Evolutionary conservation across 345 rosid genomes (phyloP).

Genomic region (Aquilaria yunnanensis): DNA sequence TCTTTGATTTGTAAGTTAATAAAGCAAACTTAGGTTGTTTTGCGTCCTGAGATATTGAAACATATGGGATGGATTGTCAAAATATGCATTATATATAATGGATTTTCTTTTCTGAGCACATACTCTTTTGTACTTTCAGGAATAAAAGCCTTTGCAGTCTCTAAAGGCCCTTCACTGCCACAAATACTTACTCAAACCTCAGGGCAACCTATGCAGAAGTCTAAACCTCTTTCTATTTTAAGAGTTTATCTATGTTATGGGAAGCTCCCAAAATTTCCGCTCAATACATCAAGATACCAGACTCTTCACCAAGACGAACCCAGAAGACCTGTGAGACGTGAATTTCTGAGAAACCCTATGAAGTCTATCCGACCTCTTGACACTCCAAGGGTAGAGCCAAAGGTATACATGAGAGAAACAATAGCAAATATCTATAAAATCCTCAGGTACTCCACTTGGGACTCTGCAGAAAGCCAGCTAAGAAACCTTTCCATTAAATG

Average conservation of each 20-base stretch:
- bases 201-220: neutral
- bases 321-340: slow-evolving; percentile 14
- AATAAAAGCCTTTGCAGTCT: too few species aligned
- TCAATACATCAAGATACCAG: slow-evolving; percentile 24
- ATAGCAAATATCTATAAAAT: slow-evolving; percentile 50
- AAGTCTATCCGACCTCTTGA: slow-evolving; percentile 18
- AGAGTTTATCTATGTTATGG: slow-evolving; percentile 8
- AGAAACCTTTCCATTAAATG: slow-evolving; percentile 40
- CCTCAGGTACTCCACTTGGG: slow-evolving; percentile 78
- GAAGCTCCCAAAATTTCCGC: slow-evolving; percentile 12
- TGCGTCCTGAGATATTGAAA: too few species aligned
- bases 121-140: too few species aligned
- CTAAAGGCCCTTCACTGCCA: too few species aligned
- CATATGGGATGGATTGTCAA: too few species aligned
- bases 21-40: too few species aligned
- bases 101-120: too few species aligned
- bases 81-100: too few species aligned
- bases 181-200: neutral
- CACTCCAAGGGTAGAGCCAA: slow-evolving; percentile 19
- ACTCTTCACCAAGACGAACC: slow-evolving; percentile 34
- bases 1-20: too few species aligned
- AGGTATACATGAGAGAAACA: slow-evolving; percentile 42
- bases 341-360: slow-evolving; percentile 5
- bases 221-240: slow-evolving; percentile 14
- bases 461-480: slow-evolving; percentile 56